Evolutionary conservation across 441 rosid genomes (phyloP), one percentile per base, ranked within the genome.

Genomic region (Populus hybrid): DNA sequence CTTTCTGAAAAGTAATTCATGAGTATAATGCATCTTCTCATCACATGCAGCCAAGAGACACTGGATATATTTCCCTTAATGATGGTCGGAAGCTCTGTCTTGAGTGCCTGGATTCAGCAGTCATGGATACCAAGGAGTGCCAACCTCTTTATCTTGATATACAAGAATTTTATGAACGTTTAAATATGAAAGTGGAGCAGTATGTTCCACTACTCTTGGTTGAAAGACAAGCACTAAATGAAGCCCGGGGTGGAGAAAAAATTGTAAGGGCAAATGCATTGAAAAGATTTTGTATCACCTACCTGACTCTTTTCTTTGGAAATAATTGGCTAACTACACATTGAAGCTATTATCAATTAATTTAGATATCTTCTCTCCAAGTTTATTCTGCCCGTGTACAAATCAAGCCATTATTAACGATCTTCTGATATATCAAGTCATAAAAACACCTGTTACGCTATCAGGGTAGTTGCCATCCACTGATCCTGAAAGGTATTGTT

Each of bases 81-180:
- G 97, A 93, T 88, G 99, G 98, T 46, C 89, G 99, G 79, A 92
- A 89, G 81, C 89, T 95, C 30, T 95, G 99, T 81, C 90, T 95
- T 26, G 99, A 95, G 86, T 95, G 98, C 83, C 91, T 95, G n/a
- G 97, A 93, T 83, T 95, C 99, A 20, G 91, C 95, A 74, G 83
- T 95, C 61, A 91, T 93, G 97, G 98, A 92, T 74, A 95, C 93
- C 50, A 82, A 89, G 78, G 93, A 89, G 81, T 95, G 98, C 84
- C 95, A 92, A 40, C 97, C 98, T 10, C 87, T 95, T 78, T 91
- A 92, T 73, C 87, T 92, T 67, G 97, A 95, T 77, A 95, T 95
- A 84, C 94, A 84, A 72, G 94, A 91, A n/a, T 93, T 91, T 81
- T 94, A 91, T 59, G 97, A 93, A 87, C 90, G 97, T 74, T 85